These are phyloP conservation scores for Sclerotinia nivalis DNA, from an alignment of 2,329 filamentous ascomycete genomes.

Conservation along the genomic window DNA sequence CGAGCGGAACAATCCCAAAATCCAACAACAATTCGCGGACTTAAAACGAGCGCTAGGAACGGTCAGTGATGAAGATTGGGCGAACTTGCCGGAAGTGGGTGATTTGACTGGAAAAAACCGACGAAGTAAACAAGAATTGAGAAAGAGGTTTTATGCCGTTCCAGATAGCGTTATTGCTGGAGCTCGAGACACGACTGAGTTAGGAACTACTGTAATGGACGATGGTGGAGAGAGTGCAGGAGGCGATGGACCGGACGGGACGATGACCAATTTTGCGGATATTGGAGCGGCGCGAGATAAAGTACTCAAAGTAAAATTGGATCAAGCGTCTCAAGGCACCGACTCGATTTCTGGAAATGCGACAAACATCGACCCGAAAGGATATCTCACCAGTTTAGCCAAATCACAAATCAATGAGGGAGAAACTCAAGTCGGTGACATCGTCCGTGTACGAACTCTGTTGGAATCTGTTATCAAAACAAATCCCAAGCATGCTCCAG, in stretches of 20 bases:
- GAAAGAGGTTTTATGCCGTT: conserved; percentile 90
- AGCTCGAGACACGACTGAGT: conserved; percentile 75
- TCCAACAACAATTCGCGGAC: conserved; percentile 96
- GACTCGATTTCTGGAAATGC: conserved; percentile 75
- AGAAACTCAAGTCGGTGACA: conserved; percentile 86
- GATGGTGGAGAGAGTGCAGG: conserved; percentile 62
- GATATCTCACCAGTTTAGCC: conserved; percentile 89
- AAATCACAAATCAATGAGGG: conserved; percentile 77
- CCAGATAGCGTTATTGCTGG: conserved; percentile 93
- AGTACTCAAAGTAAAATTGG: conserved; percentile 88
- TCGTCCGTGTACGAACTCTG: conserved; percentile 88
- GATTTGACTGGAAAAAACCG: conserved; percentile 95
- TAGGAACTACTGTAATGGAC: conserved; percentile 85
- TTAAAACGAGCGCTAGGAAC: conserved; percentile 86
- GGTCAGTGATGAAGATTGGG: conserved; percentile 95
- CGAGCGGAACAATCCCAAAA: conserved; percentile 96
- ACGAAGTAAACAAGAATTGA: conserved; percentile 76
- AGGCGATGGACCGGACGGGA: conserved; percentile 61
- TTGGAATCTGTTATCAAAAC: conserved; percentile 97
- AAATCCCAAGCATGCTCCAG: conserved; percentile 90
- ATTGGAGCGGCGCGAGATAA: conserved; percentile 96
- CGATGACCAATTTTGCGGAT: conserved; percentile 96
- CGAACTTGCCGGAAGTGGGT: conserved; percentile 89
- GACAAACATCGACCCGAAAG: conserved; percentile 90
- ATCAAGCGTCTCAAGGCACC: conserved; percentile 77